Evolutionary conservation across 2,329 filamentous ascomycete species (phyloP).

Genomic region (Claviceps monticola): DNA sequence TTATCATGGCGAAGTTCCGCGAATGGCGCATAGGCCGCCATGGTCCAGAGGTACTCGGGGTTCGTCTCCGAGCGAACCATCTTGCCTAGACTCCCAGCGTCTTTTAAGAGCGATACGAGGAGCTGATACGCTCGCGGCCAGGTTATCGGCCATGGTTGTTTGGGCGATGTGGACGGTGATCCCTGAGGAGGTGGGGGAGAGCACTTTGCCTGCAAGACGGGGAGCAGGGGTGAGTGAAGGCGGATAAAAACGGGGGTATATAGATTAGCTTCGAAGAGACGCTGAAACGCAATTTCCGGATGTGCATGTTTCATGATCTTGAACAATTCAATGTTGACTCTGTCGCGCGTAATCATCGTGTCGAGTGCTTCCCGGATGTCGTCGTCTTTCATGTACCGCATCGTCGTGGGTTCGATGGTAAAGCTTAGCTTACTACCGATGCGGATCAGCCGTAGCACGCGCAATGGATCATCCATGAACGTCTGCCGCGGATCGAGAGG

Average conservation of each 20-base stretch:
- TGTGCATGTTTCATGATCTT: constrained; percentile 7
- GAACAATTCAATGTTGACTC: constrained; percentile 7
- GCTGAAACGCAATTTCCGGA: constrained; percentile 5
- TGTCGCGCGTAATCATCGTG: constrained; percentile 9
- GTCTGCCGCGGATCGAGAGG: constrained; percentile 8
- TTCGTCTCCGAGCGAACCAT: constrained; percentile 5
- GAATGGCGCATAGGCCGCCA: constrained; percentile 8
- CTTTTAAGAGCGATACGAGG: constrained; percentile 1
- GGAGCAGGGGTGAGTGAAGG: constrained; percentile 2
- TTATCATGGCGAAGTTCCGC: constrained; percentile 3
- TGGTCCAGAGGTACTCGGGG: constrained; percentile 6
- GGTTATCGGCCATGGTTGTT: constrained; percentile 4
- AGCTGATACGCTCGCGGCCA: constrained; percentile 6
- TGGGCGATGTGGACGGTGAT: background rate
- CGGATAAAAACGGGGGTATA: constrained; percentile 8
- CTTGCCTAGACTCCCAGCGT: constrained; percentile 2
- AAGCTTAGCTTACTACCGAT: constrained; percentile 7
- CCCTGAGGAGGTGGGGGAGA: background rate
- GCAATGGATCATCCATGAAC: constrained; percentile 10
- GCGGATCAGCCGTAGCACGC: constrained; percentile 7
- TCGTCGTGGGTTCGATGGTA: constrained; percentile 1
- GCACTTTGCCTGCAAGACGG: background rate
- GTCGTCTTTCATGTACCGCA: constrained; percentile 2
- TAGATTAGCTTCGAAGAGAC: constrained; percentile 4
- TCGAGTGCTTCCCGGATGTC: constrained; percentile 5